phyloP scores from a whole-genome alignment of 176 grass and related monocot genomes.

The Zoysia pacifica region DNA sequence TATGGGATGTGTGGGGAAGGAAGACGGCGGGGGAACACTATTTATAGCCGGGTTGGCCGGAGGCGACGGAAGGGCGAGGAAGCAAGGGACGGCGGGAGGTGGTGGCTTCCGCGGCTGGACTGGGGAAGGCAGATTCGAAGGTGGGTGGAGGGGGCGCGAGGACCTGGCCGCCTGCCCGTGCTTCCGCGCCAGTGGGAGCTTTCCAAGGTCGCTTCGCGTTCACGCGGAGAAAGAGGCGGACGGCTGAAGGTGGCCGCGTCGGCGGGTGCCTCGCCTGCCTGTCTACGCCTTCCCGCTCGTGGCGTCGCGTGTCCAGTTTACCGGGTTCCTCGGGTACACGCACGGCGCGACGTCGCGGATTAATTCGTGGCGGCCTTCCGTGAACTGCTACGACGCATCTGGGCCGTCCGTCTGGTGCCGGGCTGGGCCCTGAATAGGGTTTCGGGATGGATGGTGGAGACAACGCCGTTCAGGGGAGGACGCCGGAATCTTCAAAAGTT shows the following conservation, averaged over 20 bases:
- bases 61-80: neutral
- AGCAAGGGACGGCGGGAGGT: slow-evolving; percentile 18
- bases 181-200: neutral
- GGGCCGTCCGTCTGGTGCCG: neutral
- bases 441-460: neutral
- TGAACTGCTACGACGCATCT: neutral
- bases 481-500: neutral
- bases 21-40: neutral
- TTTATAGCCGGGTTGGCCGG: slow-evolving; percentile 26
- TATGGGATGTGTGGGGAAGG: neutral
- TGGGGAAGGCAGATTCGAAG: slow-evolving; percentile 54
- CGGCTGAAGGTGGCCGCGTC: neutral
- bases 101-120: slow-evolving; percentile 16
- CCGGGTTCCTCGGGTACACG: neutral
- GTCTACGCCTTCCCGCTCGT: neutral
- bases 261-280: neutral
- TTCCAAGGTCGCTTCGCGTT: slow-evolving; percentile 37
- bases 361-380: neutral
- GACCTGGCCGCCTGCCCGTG: neutral
- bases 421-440: neutral
- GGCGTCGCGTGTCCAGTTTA: neutral
- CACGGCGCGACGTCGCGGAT: neutral
- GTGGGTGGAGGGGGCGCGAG: neutral
- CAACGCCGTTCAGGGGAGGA: neutral
- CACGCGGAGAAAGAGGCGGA: slow-evolving; percentile 10